phyloP scores from a whole-genome alignment of 257 asterid genomes.

The Striga asiatica region DNA sequence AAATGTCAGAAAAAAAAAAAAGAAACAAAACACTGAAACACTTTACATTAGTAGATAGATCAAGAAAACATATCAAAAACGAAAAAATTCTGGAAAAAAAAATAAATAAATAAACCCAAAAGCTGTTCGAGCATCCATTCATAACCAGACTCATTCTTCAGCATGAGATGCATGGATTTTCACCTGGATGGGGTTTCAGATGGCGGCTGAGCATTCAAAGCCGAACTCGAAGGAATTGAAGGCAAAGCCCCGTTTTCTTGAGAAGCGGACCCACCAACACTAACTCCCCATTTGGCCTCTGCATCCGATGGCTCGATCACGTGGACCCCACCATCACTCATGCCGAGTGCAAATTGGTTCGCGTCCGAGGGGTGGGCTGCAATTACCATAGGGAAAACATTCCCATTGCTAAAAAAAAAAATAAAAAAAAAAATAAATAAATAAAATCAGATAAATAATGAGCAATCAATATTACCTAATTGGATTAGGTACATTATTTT shows the following conservation, averaged over 20 bases:
- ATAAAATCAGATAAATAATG: no score
- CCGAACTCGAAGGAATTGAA: slow-evolving; percentile 69
- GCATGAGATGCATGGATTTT: no score
- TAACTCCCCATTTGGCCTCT: slow-evolving; percentile 91
- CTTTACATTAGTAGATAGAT: background rate
- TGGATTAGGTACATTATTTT: no score
- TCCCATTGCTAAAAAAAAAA: slow-evolving; percentile 23
- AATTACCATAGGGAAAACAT: slow-evolving; percentile 58
- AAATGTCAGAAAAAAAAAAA: no score
- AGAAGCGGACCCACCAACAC: slow-evolving; percentile 46
- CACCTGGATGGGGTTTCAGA: slow-evolving; percentile 64
- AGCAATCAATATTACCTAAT: no score
- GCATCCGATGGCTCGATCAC: slow-evolving; percentile 79
- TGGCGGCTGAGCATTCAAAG: slow-evolving; percentile 87
- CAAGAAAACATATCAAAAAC: no score
- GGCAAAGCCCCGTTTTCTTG: slow-evolving; percentile 69
- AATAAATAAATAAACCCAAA: no score
- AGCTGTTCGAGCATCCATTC: no score
- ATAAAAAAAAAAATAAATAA: no score
- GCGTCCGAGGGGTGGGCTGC: slow-evolving; percentile 92
- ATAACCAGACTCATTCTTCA: no score
- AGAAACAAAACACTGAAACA: no score
- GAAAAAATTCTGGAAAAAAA: no score
- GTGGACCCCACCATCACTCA: slow-evolving; percentile 79
- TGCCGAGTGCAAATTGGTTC: slow-evolving; percentile 83